These are phyloP conservation scores for Pulveroboletus sp. DNA, from an alignment of 768 basidiomycete species.

Conservation along the genomic window DNA sequence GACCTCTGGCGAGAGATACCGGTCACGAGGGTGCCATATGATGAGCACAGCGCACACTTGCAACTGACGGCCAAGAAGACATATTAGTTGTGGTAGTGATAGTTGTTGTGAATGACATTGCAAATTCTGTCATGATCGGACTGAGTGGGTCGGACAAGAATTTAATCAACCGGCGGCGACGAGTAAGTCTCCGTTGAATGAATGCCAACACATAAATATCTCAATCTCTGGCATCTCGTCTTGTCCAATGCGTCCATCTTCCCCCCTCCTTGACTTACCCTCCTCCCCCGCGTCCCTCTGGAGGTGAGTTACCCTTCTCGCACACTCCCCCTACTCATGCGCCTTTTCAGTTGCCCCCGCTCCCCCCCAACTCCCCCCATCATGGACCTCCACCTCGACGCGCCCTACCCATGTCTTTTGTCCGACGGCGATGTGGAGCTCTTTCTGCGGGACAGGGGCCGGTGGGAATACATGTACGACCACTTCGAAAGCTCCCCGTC, in stretches of 20 bases:
- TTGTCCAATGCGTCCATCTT: conserved; percentile 5
- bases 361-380: conserved; percentile 22
- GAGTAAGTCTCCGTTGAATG: not conserved
- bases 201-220: not conserved
- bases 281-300: conserved; percentile 22
- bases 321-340: not conserved
- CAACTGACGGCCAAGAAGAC: conserved; percentile 79
- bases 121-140: not conserved
- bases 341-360: conserved; percentile 6
- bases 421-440: conserved; percentile 16
- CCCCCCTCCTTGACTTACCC: conserved; percentile 1
- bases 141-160: not conserved
- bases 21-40: conserved; percentile 85
- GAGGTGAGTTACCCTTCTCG: conserved; percentile 17
- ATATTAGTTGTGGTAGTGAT: conserved; percentile 41
- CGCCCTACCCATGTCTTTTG: not conserved
- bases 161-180: not conserved
- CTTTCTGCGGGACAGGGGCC: conserved; percentile 15
- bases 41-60: conserved; percentile 93
- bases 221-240: not conserved
- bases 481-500: conserved; percentile 10
- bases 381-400: conserved; percentile 4
- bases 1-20: conserved; percentile 97
- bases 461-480: conserved; percentile 6
- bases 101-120: not conserved